Evolutionary conservation across 192 early-diverging fungal species (phyloP).

Genomic region (Diversispora epigaea): DNA sequence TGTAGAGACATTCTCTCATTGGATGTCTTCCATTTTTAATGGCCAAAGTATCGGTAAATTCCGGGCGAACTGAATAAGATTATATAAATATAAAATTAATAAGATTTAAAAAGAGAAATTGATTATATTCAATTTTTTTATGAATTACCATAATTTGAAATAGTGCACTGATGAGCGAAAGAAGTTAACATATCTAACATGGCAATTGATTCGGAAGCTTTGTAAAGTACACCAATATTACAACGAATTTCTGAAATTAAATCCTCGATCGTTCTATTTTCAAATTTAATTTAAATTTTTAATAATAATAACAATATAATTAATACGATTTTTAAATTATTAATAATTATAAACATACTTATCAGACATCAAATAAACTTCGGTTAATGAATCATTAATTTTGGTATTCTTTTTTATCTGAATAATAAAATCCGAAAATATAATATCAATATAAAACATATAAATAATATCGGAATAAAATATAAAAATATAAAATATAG

Average conservation of each 20-base stretch:
- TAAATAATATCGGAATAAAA: background rate
- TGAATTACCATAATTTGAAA: constrained; percentile 48
- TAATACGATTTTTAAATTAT: background rate
- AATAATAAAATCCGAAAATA: background rate
- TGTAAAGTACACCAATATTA: constrained; percentile 66
- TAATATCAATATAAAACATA: background rate
- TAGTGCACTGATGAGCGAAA: constrained; percentile 69
- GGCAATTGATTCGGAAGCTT: constrained; percentile 71
- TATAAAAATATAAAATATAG: constrained; percentile 22
- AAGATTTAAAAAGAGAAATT: background rate
- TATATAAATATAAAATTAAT: background rate
- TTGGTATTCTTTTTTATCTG: constrained; percentile 79
- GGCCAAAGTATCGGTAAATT: constrained; percentile 76
- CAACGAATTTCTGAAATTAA: constrained; percentile 52
- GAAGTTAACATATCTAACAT: constrained; percentile 75
- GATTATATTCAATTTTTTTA: background rate
- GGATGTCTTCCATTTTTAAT: constrained; percentile 79
- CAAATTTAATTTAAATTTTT: background rate
- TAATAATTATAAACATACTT: constrained; percentile 44
- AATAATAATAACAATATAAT: constrained; percentile 3
- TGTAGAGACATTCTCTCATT: constrained; percentile 56
- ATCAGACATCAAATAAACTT: constrained; percentile 81
- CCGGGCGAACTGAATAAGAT: constrained; percentile 57
- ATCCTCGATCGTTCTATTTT: constrained; percentile 47
- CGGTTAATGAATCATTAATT: constrained; percentile 76